phyloP scores from a whole-genome alignment of 306 rosid genomes.

The Cicer yamashitae region DNA sequence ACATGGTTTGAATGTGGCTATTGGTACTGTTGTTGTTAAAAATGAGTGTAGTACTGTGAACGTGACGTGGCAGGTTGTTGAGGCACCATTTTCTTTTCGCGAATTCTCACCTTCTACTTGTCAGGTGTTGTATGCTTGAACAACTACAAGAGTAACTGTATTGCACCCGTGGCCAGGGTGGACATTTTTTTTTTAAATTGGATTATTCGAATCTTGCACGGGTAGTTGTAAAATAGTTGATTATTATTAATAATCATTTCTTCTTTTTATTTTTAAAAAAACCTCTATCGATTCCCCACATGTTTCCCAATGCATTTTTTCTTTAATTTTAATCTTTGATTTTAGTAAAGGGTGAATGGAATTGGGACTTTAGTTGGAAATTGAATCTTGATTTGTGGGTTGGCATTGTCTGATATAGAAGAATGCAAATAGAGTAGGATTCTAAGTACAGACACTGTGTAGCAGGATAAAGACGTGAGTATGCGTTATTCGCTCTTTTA shows the following conservation, averaged over 20 bases:
- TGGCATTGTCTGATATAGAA: too few species aligned
- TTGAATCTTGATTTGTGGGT: neutral
- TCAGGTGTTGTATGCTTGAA: slow-evolving; percentile 61
- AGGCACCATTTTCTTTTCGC: slow-evolving; percentile 49
- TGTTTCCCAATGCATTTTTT: too few species aligned
- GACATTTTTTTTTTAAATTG: neutral
- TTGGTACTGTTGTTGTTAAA: slow-evolving; percentile 51
- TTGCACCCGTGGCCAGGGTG: slow-evolving; percentile 13
- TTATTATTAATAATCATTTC: too few species aligned
- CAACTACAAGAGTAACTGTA: neutral
- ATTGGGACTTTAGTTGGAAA: neutral
- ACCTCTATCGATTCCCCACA: too few species aligned
- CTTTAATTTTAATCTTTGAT: too few species aligned
- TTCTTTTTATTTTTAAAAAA: too few species aligned
- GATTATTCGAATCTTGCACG: too few species aligned
- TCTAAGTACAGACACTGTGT: neutral
- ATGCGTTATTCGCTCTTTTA: neutral
- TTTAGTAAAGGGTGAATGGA: neutral
- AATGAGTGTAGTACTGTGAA: neutral
- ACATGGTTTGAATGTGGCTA: slow-evolving; percentile 56
- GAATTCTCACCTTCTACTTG: slow-evolving; percentile 55
- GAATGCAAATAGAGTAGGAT: neutral
- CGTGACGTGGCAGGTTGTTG: slow-evolving; percentile 61
- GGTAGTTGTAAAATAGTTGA: too few species aligned
- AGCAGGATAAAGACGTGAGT: neutral